These are phyloP conservation scores for Phlyctochytrium arcticum DNA, from an alignment of 192 early-diverging fungal species.

Conservation along the genomic window DNA sequence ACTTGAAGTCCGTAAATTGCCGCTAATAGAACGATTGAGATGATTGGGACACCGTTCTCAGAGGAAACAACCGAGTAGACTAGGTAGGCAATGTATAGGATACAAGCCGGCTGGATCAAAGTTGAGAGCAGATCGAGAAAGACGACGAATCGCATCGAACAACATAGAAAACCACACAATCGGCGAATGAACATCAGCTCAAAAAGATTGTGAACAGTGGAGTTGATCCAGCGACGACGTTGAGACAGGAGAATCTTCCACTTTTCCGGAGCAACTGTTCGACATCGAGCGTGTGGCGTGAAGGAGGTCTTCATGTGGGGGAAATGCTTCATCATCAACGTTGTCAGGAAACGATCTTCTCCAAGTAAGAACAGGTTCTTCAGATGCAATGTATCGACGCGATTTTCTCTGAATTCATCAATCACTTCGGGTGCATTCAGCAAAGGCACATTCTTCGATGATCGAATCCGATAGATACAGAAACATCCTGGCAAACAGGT, in stretches of 20 bases:
- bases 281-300: constrained; percentile 77
- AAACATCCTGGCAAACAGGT: constrained; percentile 52
- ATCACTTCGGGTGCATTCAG: constrained; percentile 76
- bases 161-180: constrained; percentile 88
- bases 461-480: constrained; percentile 49
- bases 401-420: constrained; percentile 75
- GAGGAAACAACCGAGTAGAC: constrained; percentile 62
- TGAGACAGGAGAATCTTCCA: constrained; percentile 84
- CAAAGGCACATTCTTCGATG: constrained; percentile 52
- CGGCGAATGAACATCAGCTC: constrained; percentile 78
- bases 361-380: constrained; percentile 87
- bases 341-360: constrained; percentile 93
- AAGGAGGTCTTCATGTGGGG: constrained; percentile 89
- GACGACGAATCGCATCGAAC: constrained; percentile 92
- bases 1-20: constrained; percentile 82
- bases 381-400: constrained; percentile 86
- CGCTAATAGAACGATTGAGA: constrained; percentile 76
- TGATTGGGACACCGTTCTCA: constrained; percentile 44
- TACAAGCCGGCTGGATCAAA: constrained; percentile 76
- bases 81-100: constrained; percentile 54
- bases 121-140: constrained; percentile 94
- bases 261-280: constrained; percentile 79
- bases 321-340: constrained; percentile 91
- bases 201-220: constrained; percentile 84
- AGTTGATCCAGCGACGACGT: constrained; percentile 93